These are phyloP conservation scores for Salix dunnii DNA, from an alignment of 345 rosid genomes.

Conservation along the genomic window DNA sequence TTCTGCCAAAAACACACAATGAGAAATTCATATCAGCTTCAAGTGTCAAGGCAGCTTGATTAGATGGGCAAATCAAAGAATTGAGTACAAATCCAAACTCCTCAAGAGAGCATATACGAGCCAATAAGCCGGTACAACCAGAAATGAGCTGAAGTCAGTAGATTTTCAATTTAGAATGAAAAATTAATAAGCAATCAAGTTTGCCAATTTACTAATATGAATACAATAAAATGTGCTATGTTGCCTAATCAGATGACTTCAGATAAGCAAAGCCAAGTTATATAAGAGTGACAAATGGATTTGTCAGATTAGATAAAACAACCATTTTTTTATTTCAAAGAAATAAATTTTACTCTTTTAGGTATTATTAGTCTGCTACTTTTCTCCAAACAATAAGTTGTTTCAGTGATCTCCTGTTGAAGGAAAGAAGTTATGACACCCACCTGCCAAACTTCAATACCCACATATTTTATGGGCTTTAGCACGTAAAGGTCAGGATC, in stretches of 20 bases:
- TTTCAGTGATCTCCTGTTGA: not conserved
- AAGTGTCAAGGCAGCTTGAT: not conserved
- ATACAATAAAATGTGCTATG: not conserved
- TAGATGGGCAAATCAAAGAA: not conserved
- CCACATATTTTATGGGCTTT: conserved; percentile 76
- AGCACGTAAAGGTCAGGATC: conserved; percentile 92
- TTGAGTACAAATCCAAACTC: not conserved
- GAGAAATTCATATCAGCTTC: not conserved
- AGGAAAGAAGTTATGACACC: not conserved
- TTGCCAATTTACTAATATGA: not conserved
- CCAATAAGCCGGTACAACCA: not conserved
- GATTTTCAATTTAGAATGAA: not conserved
- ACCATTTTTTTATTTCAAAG: not conserved
- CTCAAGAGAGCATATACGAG: not conserved
- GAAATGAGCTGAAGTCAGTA: not conserved
- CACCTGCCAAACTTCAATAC: conserved; percentile 98
- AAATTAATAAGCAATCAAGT: not conserved
- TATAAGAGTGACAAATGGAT: not conserved
- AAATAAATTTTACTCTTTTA: not conserved
- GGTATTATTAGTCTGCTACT: not conserved
- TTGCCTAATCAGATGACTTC: not conserved
- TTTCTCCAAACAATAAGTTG: not conserved
- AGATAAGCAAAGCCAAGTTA: not conserved
- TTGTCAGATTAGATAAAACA: not conserved
- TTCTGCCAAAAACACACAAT: too few species aligned